Conservation (phyloP, 345 rosid genomes). For the Citropsis articulata region DNA sequence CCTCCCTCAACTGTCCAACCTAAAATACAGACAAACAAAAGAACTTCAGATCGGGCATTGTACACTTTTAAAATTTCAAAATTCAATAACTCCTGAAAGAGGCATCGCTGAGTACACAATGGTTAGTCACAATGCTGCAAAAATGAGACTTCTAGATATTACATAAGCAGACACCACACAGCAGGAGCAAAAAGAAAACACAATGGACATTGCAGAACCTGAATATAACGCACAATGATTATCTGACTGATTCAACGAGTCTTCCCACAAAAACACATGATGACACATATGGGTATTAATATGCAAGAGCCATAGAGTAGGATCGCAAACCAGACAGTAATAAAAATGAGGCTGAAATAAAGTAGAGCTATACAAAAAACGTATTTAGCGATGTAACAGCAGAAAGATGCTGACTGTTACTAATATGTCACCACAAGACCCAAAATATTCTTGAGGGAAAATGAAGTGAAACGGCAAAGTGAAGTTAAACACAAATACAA, state of each 20-base stretch:
- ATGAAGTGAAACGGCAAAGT: not conserved
- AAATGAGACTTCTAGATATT: not conserved
- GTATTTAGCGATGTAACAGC: not conserved
- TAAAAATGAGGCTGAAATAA: not conserved
- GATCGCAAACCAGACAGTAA: not conserved
- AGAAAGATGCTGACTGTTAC: not conserved
- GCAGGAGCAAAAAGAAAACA: not conserved
- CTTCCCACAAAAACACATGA: not conserved
- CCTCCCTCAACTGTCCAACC: conserved; percentile 73
- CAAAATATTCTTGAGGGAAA: not conserved
- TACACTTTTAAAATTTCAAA: not conserved
- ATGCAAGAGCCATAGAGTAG: not conserved
- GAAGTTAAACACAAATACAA: not conserved
- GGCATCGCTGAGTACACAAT: not conserved
- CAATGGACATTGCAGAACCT: not conserved
- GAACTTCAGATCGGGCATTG: not conserved
- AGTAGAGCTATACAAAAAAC: not conserved
- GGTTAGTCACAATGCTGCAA: not conserved
- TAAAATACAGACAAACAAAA: conserved; percentile 17
- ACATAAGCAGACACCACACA: not conserved
- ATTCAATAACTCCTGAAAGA: not conserved
- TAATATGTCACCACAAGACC: not conserved
- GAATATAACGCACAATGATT: not conserved
- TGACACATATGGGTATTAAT: not conserved
- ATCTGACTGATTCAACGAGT: not conserved